Percentiles rank a stretch among this genome's conserved stretches.
Evolutionary conservation across 805 yeast genomes (phyloP).

Genomic region (Starmerella gropengiesseri): DNA sequence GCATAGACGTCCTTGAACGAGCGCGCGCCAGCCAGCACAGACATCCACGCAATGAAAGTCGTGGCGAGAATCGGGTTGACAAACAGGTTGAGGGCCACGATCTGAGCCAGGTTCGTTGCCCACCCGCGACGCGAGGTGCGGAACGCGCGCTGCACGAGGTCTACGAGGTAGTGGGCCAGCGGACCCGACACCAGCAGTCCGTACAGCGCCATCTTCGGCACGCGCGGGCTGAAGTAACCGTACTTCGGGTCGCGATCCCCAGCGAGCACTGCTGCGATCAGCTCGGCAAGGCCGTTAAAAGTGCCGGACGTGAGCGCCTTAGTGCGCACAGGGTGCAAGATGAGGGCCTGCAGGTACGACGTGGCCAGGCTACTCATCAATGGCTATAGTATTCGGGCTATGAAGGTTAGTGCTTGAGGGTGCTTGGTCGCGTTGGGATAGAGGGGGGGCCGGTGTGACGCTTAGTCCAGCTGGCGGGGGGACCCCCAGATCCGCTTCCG

Average conservation of each 20-base stretch:
- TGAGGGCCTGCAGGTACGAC: constrained; percentile 24
- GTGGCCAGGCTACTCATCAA: constrained; percentile 13
- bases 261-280: constrained; percentile 30
- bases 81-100: constrained; percentile 29
- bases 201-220: constrained; percentile 32
- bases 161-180: constrained; percentile 30
- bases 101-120: constrained; percentile 27
- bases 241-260: constrained; percentile 31
- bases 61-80: constrained; percentile 29
- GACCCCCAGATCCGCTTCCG: no score
- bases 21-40: constrained; percentile 31
- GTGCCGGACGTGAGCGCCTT: constrained; percentile 31
- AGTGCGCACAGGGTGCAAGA: constrained; percentile 29
- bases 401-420: no score
- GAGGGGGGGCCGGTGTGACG: not conserved
- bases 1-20: constrained; percentile 25
- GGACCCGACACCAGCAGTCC: constrained; percentile 33
- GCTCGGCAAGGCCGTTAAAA: constrained; percentile 30
- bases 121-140: constrained; percentile 22
- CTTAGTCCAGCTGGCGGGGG: no score
- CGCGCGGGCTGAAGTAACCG: constrained; percentile 29
- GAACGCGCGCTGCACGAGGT: constrained; percentile 30
- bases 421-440: not conserved
- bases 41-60: constrained; percentile 30
- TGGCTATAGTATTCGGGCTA: no score